These are phyloP conservation scores for Pulveroboletus ravenelii DNA, from an alignment of 768 basidiomycete genomes.

Conservation along the genomic window DNA sequence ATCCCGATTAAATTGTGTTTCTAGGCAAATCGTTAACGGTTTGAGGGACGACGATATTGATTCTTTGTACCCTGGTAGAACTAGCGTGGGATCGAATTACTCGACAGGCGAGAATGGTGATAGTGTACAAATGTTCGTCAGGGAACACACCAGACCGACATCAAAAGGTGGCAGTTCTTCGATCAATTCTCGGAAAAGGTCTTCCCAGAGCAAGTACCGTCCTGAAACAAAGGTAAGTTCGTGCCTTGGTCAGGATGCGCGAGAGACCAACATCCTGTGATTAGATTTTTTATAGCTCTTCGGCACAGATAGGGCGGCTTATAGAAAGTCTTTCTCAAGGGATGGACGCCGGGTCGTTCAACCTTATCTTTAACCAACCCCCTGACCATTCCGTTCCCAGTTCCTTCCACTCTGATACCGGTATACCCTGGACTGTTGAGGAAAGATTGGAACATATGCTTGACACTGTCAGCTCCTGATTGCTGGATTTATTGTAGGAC, in stretches of 20 bases:
- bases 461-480: slow-evolving; percentile 32
- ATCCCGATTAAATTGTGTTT: slow-evolving; percentile 1
- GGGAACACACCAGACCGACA: slow-evolving; percentile 62
- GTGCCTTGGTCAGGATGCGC: slow-evolving; percentile 3
- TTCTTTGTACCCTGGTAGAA: slow-evolving; percentile 59
- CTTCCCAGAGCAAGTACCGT: slow-evolving; percentile 48
- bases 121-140: slow-evolving; percentile 68
- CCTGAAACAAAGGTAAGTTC: slow-evolving; percentile 79
- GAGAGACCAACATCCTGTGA: slow-evolving; percentile 8
- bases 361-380: slow-evolving; percentile 48
- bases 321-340: slow-evolving; percentile 81
- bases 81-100: slow-evolving; percentile 73
- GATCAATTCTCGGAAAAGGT: slow-evolving; percentile 57
- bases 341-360: slow-evolving; percentile 81
- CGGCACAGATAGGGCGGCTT: slow-evolving; percentile 75
- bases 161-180: slow-evolving; percentile 64
- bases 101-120: slow-evolving; percentile 45
- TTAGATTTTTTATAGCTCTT: slow-evolving; percentile 42
- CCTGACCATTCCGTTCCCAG: slow-evolving; percentile 56
- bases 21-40: slow-evolving; percentile 76
- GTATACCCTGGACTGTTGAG: slow-evolving; percentile 67
- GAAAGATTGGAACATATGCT: slow-evolving; percentile 75
- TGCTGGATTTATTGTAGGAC: slow-evolving; percentile 24
- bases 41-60: slow-evolving; percentile 74
- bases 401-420: slow-evolving; percentile 56